Percentiles rank a stretch among this genome's conserved stretches.
phyloP scores from a whole-genome alignment of 1,284 basidiomycete species.

The Rhodotorula mucilaginosa region DNA sequence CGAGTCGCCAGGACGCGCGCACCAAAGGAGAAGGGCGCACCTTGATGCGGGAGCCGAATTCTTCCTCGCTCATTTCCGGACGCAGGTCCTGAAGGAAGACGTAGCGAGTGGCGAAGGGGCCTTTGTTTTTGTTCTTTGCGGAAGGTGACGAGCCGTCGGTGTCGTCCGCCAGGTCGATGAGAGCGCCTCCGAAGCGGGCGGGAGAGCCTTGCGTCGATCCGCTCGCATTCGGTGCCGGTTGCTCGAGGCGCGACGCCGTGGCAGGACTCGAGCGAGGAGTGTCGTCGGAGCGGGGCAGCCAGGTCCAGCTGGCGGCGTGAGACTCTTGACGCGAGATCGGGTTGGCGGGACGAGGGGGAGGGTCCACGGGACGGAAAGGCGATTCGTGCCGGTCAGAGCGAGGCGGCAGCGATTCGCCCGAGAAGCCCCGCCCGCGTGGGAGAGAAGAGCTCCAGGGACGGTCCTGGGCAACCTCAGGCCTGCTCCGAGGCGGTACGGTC shows the following conservation, averaged over 20 bases:
- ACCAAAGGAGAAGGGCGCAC: not conserved
- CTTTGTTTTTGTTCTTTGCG: not conserved
- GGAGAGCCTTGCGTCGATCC: not conserved
- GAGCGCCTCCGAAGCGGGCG: not conserved
- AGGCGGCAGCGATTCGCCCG: too few species aligned
- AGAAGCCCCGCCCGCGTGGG: too few species aligned
- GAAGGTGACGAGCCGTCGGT: not conserved
- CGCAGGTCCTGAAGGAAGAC: conserved; percentile 22
- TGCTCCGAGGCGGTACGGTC: too few species aligned
- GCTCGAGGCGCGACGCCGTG: too few species aligned
- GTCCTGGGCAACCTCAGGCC: too few species aligned
- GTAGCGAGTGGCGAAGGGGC: conserved; percentile 22
- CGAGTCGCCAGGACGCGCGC: not conserved
- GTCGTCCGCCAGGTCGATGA: not conserved
- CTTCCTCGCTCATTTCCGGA: conserved; percentile 4
- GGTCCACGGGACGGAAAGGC: too few species aligned
- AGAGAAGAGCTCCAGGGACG: too few species aligned
- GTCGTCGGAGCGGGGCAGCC: not conserved
- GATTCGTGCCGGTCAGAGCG: too few species aligned
- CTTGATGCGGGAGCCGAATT: conserved; percentile 2
- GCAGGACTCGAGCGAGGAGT: not conserved
- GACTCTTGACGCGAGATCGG: too few species aligned
- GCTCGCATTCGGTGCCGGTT: too few species aligned
- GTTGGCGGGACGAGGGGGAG: too few species aligned
- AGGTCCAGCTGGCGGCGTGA: not conserved